Percentiles rank a stretch among this genome's conserved stretches.
phyloP scores from a whole-genome alignment of 2,329 filamentous ascomycete genomes.

The Ceratocystis papillata region DNA sequence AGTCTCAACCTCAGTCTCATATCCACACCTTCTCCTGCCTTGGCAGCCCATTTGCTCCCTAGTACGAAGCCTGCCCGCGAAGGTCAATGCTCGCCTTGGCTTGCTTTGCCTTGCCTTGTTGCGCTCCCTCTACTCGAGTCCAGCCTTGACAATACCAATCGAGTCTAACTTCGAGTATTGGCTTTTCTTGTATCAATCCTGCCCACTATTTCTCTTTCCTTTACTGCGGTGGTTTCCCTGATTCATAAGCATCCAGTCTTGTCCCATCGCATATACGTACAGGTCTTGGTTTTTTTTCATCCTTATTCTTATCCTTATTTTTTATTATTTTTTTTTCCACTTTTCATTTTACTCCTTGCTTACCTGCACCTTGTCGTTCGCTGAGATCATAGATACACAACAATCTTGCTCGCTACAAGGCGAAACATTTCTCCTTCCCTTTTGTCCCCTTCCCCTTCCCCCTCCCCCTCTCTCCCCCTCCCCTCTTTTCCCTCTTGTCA shows the following conservation, averaged over 20 bases:
- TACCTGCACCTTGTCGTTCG: neutral
- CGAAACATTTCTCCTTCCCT: neutral
- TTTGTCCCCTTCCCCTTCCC: neutral
- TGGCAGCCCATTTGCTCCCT: neutral
- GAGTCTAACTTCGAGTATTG: neutral
- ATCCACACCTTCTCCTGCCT: neutral
- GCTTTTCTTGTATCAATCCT: neutral
- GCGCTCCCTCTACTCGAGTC: neutral
- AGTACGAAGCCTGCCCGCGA: neutral
- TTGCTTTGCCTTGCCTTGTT: neutral
- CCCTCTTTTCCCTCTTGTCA: slow-evolving; percentile 4
- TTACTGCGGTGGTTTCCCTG: neutral
- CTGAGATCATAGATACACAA: neutral
- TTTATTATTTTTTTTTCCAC: neutral
- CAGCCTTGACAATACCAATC: neutral
- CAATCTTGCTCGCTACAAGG: neutral
- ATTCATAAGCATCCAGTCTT: slow-evolving; percentile 1
- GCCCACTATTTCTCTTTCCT: neutral
- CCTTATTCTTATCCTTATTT: neutral
- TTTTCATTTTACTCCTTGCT: neutral
- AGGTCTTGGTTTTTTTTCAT: too few species aligned
- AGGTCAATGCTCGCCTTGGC: neutral
- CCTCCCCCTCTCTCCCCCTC: neutral
- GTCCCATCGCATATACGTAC: neutral
- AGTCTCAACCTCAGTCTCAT: neutral